These are phyloP conservation scores for Phytomonas francai DNA, from an alignment of 208 protist species.

Conservation along the genomic window DNA sequence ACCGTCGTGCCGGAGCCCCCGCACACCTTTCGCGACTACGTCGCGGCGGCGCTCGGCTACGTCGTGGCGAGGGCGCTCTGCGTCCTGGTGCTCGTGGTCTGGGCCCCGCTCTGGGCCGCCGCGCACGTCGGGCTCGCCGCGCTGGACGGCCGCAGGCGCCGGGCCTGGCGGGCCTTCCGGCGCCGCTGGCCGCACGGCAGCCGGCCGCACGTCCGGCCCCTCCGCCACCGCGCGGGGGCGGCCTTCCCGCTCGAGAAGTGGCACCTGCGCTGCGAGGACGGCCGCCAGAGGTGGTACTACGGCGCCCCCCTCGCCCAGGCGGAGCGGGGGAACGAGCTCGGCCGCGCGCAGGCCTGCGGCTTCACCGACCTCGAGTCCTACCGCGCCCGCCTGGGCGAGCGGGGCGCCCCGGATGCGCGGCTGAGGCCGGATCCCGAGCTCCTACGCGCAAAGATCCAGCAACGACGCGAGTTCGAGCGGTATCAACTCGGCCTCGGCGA, in stretches of 20 bases:
- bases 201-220: conserved; percentile 40
- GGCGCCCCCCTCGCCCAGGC: conserved; percentile 31
- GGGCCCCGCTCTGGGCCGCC: conserved; percentile 25
- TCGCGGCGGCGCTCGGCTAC: conserved; percentile 18
- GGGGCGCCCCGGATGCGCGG: neutral
- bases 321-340: conserved; percentile 58
- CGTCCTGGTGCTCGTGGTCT: conserved; percentile 28
- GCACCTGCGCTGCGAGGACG: conserved; percentile 83
- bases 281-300: conserved; percentile 84
- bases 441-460: neutral
- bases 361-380: conserved; percentile 28
- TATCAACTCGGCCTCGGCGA: conserved; percentile 59
- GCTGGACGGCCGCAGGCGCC: conserved; percentile 44
- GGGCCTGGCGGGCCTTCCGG: conserved; percentile 30
- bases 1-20: conserved; percentile 63
- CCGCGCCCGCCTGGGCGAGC: conserved; percentile 17
- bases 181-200: conserved; percentile 30
- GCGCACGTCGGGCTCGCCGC: conserved; percentile 42
- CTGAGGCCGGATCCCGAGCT: neutral
- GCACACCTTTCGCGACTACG: conserved; percentile 35
- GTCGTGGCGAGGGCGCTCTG: conserved; percentile 6
- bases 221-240: conserved; percentile 20
- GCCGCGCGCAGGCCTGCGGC: conserved; percentile 39
- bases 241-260: conserved; percentile 57
- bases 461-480: conserved; percentile 25